Evolutionary conservation across 352 stramenopile genomes (phyloP), one percentile per base, ranked within the genome.

Genomic region (Phytopythium litorale): DNA sequence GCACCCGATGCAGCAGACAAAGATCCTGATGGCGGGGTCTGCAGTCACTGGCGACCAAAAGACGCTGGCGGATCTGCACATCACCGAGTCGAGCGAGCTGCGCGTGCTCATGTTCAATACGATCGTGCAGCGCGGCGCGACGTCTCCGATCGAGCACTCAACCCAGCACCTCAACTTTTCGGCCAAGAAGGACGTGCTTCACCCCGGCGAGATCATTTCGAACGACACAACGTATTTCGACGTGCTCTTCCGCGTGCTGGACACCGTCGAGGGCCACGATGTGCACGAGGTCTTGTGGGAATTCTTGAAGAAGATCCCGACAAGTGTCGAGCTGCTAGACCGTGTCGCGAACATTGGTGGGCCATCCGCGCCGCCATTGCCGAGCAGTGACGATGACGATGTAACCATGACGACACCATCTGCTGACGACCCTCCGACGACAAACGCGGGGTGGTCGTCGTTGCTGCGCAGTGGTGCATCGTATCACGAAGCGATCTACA

Each of bases 401-500:
- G 66, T 82, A 49, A 65, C 40, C 64, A 92, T 86, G 76, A 71
- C 18, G 55, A 8, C 8, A 19, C 33, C n/a, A 25, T 68, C 55
- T 18, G 61, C 43, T 32, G 61, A 55, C n/a, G 60, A 58, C 25
- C 56, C 48, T 19, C n/a, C 28, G 58, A 80, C 48, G 28, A 33
- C 40, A 25, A 81, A 78, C 48, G 56, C 63, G 0, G 79, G 85
- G 43, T 94, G 82, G 84, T 81, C 81, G 43, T 82, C 78, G 15
- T 61, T 94, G 60, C 53, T 94, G 15, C 76, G 85, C 48, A 80
- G 78, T 18, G 53, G 53, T 43, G 76, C 78, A n/a, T 91, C 87
- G 5, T 84, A 86, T 15, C 87, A 94, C 53, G 79, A 89, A 60
- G 84, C 87, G 9, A 87, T 95, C 50, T 96, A 96, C 72, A 92